Evolutionary conservation across 768 basidiomycete species (phyloP).

Genomic region (Mycena amicta): DNA sequence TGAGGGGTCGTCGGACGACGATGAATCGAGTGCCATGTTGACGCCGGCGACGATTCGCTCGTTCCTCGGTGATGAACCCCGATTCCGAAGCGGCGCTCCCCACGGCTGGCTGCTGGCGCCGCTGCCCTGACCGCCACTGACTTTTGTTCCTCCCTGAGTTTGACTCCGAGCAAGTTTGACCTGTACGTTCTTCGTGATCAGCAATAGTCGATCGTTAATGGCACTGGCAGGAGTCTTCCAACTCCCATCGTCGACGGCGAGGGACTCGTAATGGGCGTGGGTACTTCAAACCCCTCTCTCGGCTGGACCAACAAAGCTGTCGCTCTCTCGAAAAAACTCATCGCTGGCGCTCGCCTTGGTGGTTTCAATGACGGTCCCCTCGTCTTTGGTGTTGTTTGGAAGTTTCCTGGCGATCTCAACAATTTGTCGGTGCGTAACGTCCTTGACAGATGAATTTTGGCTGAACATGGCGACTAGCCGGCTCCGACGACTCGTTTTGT

Average conservation of each 20-base stretch:
- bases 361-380: background rate
- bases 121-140: background rate
- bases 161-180: background rate
- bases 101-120: background rate
- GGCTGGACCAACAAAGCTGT: background rate
- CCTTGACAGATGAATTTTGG: too few species aligned
- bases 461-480: too few species aligned
- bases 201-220: background rate
- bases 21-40: background rate
- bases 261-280: background rate
- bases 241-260: background rate
- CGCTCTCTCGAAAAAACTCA: background rate
- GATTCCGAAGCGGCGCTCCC: background rate
- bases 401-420: too few species aligned
- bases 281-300: background rate
- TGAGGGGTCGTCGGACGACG: background rate
- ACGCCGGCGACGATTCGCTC: background rate
- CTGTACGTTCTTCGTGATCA: background rate
- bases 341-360: background rate
- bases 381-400: background rate
- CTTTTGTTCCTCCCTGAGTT: background rate
- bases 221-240: background rate
- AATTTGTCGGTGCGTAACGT: background rate
- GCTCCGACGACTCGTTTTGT: too few species aligned
- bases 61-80: background rate